Base-by-base conservation (phyloP, 768 basidiomycete genomes). In the Phylloporus sp. region DNA sequence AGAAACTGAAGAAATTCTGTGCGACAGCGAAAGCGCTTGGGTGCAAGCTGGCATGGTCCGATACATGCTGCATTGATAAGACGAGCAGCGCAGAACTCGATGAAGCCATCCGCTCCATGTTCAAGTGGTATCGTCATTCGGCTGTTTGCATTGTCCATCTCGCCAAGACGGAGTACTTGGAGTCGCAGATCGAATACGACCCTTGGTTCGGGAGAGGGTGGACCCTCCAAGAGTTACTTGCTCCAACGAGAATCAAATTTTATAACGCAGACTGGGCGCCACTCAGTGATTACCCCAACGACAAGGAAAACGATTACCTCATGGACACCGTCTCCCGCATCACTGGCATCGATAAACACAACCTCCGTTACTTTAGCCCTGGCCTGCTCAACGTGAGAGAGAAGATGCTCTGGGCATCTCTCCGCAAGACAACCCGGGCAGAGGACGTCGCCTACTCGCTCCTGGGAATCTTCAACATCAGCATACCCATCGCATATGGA, bases 21-120 rank as follows among this genome's bases (percentile, higher is more conserved):
- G 45, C 1, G 9, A 41, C 39, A 7, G 62, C 62, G 13, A 15
- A 23, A 18, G 29, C 41, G 27, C 49, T 54, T 22, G 62, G 59
- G 6, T 63, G 55, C 47, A 47, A 20, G 7, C 43, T 59, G 3
- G 66, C 52, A 35, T 66, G 63, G 65, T 55, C 54, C 6, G 66
- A 68, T 26, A 64, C 66, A 0, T 59, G 55, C 18, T 67, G 65
- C 42, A 61, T 68, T 34, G 50, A 67, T 24, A 67, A 60, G n/a
- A 40, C 43, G 11, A 65, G 66, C 45, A 67, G 66, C 15, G 57
- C 66, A 12, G 66, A 68, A 18, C 61, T 68, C 11, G 62, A 63
- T 22, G 66, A 67, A 45, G 59, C 66, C 26, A 63, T 67, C n/a
- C 62, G 61, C 12, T 55, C 66, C 32, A 65, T 66, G 65, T 59